Conservation (phyloP, 208 protist genomes). For the Trypanosoma cruzi region DNA sequence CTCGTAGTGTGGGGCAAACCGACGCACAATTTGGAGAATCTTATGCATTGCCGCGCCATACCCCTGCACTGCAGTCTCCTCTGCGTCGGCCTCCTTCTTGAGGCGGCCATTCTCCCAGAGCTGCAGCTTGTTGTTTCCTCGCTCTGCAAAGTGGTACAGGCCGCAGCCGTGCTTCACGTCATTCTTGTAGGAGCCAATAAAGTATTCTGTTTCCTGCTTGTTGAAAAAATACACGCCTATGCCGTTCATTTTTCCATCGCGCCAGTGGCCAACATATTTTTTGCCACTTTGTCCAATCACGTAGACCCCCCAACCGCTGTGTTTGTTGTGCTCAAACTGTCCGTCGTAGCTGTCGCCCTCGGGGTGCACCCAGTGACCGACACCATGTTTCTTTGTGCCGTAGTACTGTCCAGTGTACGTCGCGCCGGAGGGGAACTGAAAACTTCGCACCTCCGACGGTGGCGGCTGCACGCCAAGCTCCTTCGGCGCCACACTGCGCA, state of each 20-base stretch:
- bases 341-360: conserved; percentile 91
- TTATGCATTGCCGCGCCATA: conserved; percentile 62
- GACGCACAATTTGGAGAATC: conserved; percentile 62
- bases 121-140: conserved; percentile 67
- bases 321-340: conserved; percentile 86
- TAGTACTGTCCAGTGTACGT: conserved; percentile 89
- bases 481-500: conserved; percentile 61
- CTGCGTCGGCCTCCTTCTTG: conserved; percentile 60
- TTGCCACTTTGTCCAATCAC: conserved; percentile 86
- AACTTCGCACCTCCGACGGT: conserved; percentile 73
- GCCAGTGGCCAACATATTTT: conserved; percentile 86
- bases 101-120: conserved; percentile 79
- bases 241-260: conserved; percentile 88
- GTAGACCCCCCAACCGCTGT: conserved; percentile 92
- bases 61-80: conserved; percentile 40
- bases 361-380: conserved; percentile 87
- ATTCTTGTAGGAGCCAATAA: conserved; percentile 76
- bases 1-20: conserved; percentile 73
- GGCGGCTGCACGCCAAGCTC: conserved; percentile 61
- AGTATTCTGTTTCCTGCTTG: conserved; percentile 87
- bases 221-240: conserved; percentile 92
- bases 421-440: conserved; percentile 87
- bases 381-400: conserved; percentile 89
- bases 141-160: conserved; percentile 88
- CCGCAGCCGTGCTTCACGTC: conserved; percentile 87